phyloP scores from a whole-genome alignment of 768 basidiomycete genomes.

The Boletellus sp. region DNA sequence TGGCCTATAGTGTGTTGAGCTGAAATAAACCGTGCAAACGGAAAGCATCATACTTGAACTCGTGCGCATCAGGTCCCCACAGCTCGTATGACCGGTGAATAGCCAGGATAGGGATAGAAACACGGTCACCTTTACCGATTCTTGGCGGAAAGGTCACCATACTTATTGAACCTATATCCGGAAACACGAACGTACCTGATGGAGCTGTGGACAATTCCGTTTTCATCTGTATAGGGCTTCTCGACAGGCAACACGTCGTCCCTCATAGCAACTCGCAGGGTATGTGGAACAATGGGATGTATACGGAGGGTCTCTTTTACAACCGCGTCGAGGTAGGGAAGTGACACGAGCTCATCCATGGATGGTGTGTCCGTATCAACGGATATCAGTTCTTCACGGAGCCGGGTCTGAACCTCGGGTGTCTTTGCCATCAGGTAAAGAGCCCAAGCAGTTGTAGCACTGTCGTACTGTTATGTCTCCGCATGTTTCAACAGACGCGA shows the following conservation, averaged over 20 bases:
- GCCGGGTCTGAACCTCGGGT: background rate
- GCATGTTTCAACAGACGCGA: background rate
- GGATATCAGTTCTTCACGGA: constrained; percentile 29
- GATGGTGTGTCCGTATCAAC: constrained; percentile 54
- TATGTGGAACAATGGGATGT: constrained; percentile 42
- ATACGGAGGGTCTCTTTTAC: constrained; percentile 59
- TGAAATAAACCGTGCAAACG: too few species aligned
- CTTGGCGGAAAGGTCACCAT: background rate
- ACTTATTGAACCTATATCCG: too few species aligned
- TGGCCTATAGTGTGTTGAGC: too few species aligned
- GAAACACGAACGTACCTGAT: background rate
- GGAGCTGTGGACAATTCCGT: background rate
- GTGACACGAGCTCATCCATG: constrained; percentile 63
- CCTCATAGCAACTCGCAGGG: constrained; percentile 42
- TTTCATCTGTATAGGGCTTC: background rate
- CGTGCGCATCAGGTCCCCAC: background rate
- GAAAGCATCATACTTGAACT: background rate
- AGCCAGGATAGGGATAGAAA: background rate
- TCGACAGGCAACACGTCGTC: constrained; percentile 49
- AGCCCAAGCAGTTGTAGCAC: background rate
- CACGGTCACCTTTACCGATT: background rate
- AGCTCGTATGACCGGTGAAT: background rate
- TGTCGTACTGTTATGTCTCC: background rate
- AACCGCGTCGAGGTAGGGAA: constrained; percentile 67
- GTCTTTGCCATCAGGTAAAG: background rate